phyloP scores from a whole-genome alignment of 2,329 filamentous ascomycete species.

The Eutypella sp. region DNA sequence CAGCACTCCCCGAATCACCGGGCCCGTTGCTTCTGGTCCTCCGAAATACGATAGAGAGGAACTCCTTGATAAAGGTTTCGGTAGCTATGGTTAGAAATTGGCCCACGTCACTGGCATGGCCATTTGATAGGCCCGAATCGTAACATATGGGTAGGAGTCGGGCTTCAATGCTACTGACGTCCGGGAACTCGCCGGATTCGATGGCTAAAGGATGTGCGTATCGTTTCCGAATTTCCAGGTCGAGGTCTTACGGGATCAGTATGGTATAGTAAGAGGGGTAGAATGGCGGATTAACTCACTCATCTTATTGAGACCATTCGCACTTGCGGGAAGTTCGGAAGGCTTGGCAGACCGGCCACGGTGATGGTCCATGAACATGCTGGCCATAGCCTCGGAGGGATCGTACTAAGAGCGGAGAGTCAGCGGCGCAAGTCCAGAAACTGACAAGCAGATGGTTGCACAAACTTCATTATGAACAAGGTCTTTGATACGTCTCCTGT shows the following conservation, averaged over 20 bases:
- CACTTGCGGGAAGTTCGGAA: conserved; percentile 62
- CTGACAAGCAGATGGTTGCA: conserved; percentile 7
- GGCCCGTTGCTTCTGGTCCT: conserved; percentile 62
- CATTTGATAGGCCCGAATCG: conserved; percentile 56
- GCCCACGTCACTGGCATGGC: conserved; percentile 55
- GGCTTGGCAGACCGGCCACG: conserved; percentile 39
- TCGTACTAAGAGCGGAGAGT: conserved; percentile 42
- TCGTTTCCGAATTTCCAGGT: conserved; percentile 62
- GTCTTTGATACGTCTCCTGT: conserved; percentile 63
- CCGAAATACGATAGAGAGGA: conserved; percentile 58
- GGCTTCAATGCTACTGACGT: conserved; percentile 56
- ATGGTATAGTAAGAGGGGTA: not conserved
- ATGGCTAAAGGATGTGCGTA: conserved; percentile 59
- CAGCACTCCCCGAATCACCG: conserved; percentile 55
- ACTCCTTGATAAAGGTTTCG: conserved; percentile 63
- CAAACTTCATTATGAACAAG: conserved; percentile 56
- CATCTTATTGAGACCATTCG: conserved; percentile 72
- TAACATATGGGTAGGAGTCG: conserved; percentile 67
- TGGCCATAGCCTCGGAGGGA: conserved; percentile 48
- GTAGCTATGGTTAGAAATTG: conserved; percentile 61
- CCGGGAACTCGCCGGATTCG: conserved; percentile 66
- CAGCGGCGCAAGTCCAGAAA: too few relatives aligned
- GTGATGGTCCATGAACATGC: conserved; percentile 47
- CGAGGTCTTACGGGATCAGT: conserved; percentile 45
- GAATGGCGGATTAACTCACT: conserved; percentile 56